Evolutionary conservation across 129 eudicot species (phyloP).

Genomic region (Solidago caesia): DNA sequence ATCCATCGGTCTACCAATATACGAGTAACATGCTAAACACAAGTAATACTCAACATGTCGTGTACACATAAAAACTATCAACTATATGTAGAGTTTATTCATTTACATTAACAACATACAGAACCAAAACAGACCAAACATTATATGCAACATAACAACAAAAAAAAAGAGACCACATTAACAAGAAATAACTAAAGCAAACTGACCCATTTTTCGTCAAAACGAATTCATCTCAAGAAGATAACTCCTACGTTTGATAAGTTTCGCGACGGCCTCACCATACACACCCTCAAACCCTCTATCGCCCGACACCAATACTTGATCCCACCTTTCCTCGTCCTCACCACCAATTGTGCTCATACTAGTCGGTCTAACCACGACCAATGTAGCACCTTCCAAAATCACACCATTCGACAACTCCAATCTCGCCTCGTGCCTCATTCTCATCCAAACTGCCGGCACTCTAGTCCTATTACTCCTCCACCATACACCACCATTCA

Average conservation of each 20-base stretch:
- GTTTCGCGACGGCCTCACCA: conserved; percentile 54
- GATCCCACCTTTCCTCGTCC: conserved; percentile 44
- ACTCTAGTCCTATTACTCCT: conserved; percentile 51
- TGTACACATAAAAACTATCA: conserved; percentile 9
- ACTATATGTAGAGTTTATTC: conserved; percentile 17
- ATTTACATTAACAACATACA: conserved; percentile 30
- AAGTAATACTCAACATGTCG: neutral
- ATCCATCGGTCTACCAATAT: neutral
- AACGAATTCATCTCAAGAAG: conserved; percentile 66
- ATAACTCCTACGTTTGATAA: conserved; percentile 53
- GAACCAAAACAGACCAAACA: conserved; percentile 4
- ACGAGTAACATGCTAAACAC: neutral
- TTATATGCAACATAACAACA: conserved; percentile 6
- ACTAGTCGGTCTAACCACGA: conserved; percentile 52
- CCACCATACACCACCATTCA: conserved; percentile 53
- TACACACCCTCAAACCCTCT: conserved; percentile 50
- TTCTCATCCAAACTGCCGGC: conserved; percentile 72
- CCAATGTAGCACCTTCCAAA: conserved; percentile 64
- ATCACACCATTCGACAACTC: conserved; percentile 48
- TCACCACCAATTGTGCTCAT: conserved; percentile 17
- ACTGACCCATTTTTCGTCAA: conserved; percentile 24
- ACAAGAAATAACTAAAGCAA: conserved; percentile 9
- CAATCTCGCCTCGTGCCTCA: conserved; percentile 51
- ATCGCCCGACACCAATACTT: conserved; percentile 30
- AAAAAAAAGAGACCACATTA: conserved; percentile 4